Evolutionary conservation across 2,329 filamentous ascomycete species (phyloP).

Genomic region (Verticillium alfalfae): DNA sequence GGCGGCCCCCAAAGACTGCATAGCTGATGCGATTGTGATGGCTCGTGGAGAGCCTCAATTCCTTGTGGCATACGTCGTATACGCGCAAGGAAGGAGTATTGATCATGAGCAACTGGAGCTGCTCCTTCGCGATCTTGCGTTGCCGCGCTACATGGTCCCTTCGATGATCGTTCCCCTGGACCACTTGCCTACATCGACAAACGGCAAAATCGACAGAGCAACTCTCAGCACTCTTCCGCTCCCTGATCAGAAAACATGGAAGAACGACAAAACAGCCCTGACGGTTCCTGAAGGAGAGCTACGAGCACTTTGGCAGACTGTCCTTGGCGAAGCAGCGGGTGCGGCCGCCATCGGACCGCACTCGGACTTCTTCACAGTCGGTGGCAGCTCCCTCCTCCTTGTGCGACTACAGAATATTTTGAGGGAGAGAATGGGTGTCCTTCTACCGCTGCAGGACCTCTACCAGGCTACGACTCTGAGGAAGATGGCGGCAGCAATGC

Average conservation of each 20-base stretch:
- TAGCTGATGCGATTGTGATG: constrained; percentile 16
- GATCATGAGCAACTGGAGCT: constrained; percentile 7
- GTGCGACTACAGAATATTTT: constrained; percentile 25
- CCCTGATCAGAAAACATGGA: constrained; percentile 4
- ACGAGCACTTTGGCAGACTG: constrained; percentile 9
- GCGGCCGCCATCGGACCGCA: neutral
- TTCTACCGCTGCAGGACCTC: constrained; percentile 22
- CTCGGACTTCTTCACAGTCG: constrained; percentile 28
- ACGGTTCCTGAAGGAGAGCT: constrained; percentile 3
- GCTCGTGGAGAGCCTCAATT: constrained; percentile 12
- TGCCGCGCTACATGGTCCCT: constrained; percentile 30
- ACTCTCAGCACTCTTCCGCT: constrained; percentile 17
- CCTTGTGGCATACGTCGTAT: constrained; percentile 22
- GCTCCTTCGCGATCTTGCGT: constrained; percentile 10
- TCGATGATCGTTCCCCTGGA: constrained; percentile 17
- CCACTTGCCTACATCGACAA: constrained; percentile 20
- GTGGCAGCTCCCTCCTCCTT: constrained; percentile 29
- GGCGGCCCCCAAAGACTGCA: neutral
- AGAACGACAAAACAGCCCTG: constrained; percentile 1
- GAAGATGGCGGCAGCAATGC: constrained; percentile 24
- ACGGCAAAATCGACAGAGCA: constrained; percentile 25
- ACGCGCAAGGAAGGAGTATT: constrained; percentile 2
- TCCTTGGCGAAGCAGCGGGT: constrained; percentile 6
- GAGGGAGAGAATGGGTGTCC: constrained; percentile 16
- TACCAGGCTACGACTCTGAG: constrained; percentile 26